Conservation (phyloP, 2,329 filamentous ascomycete species). For the Fusarium drepaniforme region DNA sequence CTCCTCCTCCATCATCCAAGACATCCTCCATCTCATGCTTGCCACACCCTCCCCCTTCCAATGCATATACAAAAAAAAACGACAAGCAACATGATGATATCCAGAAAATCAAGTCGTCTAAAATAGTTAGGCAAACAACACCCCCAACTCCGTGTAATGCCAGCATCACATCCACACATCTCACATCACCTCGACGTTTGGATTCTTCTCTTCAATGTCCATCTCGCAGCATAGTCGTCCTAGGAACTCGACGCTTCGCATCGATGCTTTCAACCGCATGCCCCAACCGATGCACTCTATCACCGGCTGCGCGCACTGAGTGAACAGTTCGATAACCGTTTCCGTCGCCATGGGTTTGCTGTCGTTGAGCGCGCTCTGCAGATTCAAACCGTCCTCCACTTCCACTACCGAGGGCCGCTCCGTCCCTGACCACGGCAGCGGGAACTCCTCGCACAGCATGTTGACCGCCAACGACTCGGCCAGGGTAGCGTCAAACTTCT, state of each 20-base stretch:
- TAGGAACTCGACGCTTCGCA: slow-evolving; percentile 40
- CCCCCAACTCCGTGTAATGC: slow-evolving; percentile 28
- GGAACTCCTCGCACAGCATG: slow-evolving; percentile 43
- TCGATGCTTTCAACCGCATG: slow-evolving; percentile 38
- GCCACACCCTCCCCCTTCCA: neutral
- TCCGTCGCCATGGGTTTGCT: slow-evolving; percentile 37
- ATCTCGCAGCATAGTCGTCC: slow-evolving; percentile 42
- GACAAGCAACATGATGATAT: slow-evolving; percentile 6
- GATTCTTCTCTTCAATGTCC: slow-evolving; percentile 42
- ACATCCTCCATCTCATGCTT: neutral
- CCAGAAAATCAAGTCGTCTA: slow-evolving; percentile 9
- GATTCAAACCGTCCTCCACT: slow-evolving; percentile 39
- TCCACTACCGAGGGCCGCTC: slow-evolving; percentile 41
- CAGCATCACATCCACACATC: slow-evolving; percentile 15
- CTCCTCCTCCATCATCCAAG: neutral
- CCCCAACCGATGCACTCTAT: slow-evolving; percentile 40
- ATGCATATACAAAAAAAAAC: neutral
- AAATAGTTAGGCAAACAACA: slow-evolving; percentile 1
- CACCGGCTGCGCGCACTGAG: slow-evolving; percentile 38
- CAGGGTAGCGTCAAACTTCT: slow-evolving; percentile 33
- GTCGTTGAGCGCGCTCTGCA: slow-evolving; percentile 34
- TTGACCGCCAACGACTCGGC: slow-evolving; percentile 41
- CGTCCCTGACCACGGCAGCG: slow-evolving; percentile 38
- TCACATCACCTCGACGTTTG: slow-evolving; percentile 19
- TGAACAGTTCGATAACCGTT: slow-evolving; percentile 42